Base-by-base conservation (phyloP, 2,329 filamentous ascomycete genomes). In the Trichophyton benhamiae region DNA sequence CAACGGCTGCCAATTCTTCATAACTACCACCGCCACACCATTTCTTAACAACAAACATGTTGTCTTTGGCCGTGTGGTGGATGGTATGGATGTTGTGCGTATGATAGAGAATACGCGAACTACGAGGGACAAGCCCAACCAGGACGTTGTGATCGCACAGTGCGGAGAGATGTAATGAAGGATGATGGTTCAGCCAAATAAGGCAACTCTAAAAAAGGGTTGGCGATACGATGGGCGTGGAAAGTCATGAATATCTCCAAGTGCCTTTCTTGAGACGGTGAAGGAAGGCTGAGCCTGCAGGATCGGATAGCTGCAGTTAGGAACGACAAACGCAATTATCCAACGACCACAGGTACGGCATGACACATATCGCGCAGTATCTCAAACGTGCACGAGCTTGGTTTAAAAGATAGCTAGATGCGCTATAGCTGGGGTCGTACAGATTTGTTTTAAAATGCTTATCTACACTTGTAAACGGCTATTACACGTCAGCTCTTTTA, bases 1-100 rank as follows among this genome's bases (percentile, higher is more conserved):
- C 66, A 97, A 97, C 74, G 94, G 94, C 42, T 91, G 85, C 63
- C 94, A 97, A 72, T 99, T 99, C 80, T 99, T 99, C 80, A 92
- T 97, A 77, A 96, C 91, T 1, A 94, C 89, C 0, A 87, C 87
- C 1, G 81, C 88, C 3, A 94, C 92, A 0, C 89, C 90, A 1
- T 95, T 95, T 71, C 78, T 99, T 27, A 88, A 97, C 75, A 83
- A 83, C 70, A 97, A 97, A 77, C 94, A 99, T 73, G 91, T 96
- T 61, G 91, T 97, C 17, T 97, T 97, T 69, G 94, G 94, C 58
- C 87, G 88, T 72, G 92, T 97, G 1, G 80, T 90, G 52, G 88
- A 91, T 46, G 91, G 92, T 42, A 87, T 96, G 83, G 90, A 96
- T 63, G 85, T 96, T 4, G 88, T 97, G 49, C 82, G 80, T 67